Evolutionary conservation across 441 rosid species (phyloP).

Genomic region (Pelargonium myrrhifolium): DNA sequence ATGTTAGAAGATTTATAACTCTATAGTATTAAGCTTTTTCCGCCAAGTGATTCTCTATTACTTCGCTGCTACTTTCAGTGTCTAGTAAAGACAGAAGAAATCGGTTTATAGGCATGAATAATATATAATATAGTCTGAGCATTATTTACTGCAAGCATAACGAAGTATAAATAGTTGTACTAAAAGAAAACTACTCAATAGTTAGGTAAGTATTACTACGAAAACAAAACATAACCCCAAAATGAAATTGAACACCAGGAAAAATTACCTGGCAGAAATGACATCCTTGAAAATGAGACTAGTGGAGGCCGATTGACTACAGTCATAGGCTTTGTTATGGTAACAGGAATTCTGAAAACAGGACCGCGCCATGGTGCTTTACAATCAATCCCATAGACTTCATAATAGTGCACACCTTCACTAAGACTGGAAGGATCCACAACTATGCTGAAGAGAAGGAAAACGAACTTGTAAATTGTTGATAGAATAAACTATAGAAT

Average conservation of each 20-base stretch:
- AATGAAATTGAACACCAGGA: neutral
- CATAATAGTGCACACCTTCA: constrained; percentile 84
- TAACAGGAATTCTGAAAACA: constrained; percentile 78
- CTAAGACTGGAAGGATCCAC: constrained; percentile 85
- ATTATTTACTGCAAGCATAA: too few species aligned
- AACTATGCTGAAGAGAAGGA: constrained; percentile 59
- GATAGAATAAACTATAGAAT: constrained; percentile 15
- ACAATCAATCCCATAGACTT: constrained; percentile 91
- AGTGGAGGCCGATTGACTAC: constrained; percentile 59
- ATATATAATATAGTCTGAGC: too few species aligned
- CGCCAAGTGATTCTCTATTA: too few species aligned
- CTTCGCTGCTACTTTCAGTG: too few species aligned
- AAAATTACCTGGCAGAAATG: constrained; percentile 74
- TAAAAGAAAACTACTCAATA: neutral
- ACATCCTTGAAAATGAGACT: constrained; percentile 65
- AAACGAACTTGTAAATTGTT: constrained; percentile 12
- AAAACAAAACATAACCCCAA: neutral
- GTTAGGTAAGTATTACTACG: constrained; percentile 1
- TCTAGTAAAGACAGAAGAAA: too few species aligned
- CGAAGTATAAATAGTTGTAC: too few species aligned
- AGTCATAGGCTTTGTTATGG: constrained; percentile 74
- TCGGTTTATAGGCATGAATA: too few species aligned
- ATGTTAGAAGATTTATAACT: too few species aligned
- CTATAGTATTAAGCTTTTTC: too few species aligned
- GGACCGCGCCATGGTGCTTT: constrained; percentile 95